A percentile compares a stretch with the other conserved stretches of the same genome.
These are phyloP conservation scores for Psophocarpus tetragonolobus DNA, from an alignment of 306 rosid species.

Conservation along the genomic window DNA sequence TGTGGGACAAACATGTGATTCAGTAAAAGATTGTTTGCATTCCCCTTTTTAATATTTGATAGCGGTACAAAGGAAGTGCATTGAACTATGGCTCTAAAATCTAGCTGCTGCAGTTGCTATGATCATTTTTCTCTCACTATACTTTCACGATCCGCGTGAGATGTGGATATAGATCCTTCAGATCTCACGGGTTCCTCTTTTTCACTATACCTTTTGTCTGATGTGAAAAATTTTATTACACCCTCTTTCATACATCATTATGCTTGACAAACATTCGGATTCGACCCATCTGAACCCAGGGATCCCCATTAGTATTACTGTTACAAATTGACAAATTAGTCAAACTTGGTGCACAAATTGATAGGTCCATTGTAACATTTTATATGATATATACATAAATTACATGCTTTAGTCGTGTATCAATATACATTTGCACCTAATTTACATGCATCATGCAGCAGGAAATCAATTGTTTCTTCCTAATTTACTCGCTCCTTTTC, in stretches of 20 bases:
- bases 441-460: background rate
- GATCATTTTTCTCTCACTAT: conserved; percentile 33
- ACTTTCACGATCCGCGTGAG: conserved; percentile 40
- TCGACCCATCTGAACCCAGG: background rate
- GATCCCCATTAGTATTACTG: background rate
- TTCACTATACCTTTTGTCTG: background rate
- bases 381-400: too few relatives aligned
- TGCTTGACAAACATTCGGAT: conserved; percentile 22
- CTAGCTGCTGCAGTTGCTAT: background rate
- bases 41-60: conserved; percentile 9
- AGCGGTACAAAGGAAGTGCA: conserved; percentile 30
- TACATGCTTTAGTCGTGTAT: too few relatives aligned
- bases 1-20: conserved; percentile 48
- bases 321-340: conserved; percentile 4
- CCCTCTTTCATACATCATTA: conserved; percentile 15
- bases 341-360: conserved; percentile 1
- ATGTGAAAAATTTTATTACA: background rate
- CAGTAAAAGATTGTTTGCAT: conserved; percentile 28
- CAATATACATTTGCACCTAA: background rate
- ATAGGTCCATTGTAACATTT: background rate
- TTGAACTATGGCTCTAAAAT: conserved; percentile 40
- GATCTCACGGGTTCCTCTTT: conserved; percentile 43
- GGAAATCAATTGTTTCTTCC: background rate
- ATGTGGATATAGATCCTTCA: conserved; percentile 25
- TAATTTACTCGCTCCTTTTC: too few relatives aligned